phyloP scores from a whole-genome alignment of 768 basidiomycete species.

The Hericium alpestre region DNA sequence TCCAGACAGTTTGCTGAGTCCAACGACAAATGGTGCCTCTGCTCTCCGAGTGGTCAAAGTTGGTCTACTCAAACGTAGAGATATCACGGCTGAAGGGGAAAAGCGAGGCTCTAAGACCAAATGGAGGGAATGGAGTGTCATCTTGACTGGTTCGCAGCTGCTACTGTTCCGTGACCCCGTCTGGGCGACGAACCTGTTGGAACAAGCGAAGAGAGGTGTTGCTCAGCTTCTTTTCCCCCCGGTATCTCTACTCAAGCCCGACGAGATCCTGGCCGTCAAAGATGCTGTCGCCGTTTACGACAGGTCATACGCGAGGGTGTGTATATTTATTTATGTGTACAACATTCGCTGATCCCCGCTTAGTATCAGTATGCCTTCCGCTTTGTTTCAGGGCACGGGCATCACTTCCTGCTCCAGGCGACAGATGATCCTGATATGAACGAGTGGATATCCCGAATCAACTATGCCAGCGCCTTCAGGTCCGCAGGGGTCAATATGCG shows the following conservation, averaged over 20 bases:
- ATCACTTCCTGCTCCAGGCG: constrained; percentile 75
- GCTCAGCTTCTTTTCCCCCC: constrained; percentile 29
- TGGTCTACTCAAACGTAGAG: constrained; percentile 73
- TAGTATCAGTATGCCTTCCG: constrained; percentile 51
- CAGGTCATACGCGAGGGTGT: constrained; percentile 64
- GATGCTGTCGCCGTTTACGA: constrained; percentile 77
- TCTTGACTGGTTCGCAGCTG: constrained; percentile 84
- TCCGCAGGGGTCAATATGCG: constrained; percentile 76
- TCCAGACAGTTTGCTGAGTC: constrained; percentile 19
- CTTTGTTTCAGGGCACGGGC: constrained; percentile 63
- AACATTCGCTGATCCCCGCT: background rate
- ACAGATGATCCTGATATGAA: constrained; percentile 62
- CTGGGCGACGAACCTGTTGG: constrained; percentile 39
- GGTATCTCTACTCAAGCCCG: constrained; percentile 52
- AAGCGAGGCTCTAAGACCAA: constrained; percentile 69
- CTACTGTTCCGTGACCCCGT: constrained; percentile 75
- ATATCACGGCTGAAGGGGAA: constrained; percentile 66
- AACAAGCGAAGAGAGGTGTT: constrained; percentile 28
- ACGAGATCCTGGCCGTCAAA: constrained; percentile 73
- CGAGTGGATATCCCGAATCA: constrained; percentile 85
- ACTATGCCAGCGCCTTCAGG: constrained; percentile 91
- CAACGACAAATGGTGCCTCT: constrained; percentile 24
- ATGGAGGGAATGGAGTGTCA: constrained; percentile 79
- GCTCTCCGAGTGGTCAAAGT: constrained; percentile 68
- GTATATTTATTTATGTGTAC: constrained; percentile 10